These are phyloP conservation scores for Sphagnum tenellum DNA, from an alignment of 225 moss, liverwort and hornwort species.

Conservation along the genomic window DNA sequence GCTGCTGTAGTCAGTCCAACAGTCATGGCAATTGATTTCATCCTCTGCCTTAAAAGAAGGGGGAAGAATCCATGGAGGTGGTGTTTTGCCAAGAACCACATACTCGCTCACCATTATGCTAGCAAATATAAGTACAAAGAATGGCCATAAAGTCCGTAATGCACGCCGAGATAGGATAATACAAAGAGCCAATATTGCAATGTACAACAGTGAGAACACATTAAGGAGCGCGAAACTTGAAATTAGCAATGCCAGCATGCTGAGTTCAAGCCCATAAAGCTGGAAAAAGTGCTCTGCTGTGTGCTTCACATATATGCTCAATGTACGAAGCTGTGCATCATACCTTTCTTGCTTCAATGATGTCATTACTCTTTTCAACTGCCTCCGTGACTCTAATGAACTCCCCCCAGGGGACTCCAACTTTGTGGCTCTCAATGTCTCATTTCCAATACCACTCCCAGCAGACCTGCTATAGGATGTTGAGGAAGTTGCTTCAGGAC, in stretches of 20 bases:
- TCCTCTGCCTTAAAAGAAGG: slow-evolving; percentile 21
- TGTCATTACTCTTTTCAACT: slow-evolving; percentile 69
- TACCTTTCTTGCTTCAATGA: slow-evolving; percentile 82
- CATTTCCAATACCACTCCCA: slow-evolving; percentile 13
- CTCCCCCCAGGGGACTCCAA: slow-evolving; percentile 73
- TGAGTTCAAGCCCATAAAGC: slow-evolving; percentile 85
- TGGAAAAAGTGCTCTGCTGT: slow-evolving; percentile 73
- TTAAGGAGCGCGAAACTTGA: slow-evolving; percentile 83
- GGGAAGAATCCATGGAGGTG: slow-evolving; percentile 64
- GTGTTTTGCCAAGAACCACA: slow-evolving; percentile 69
- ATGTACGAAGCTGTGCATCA: slow-evolving; percentile 78
- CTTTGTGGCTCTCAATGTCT: slow-evolving; percentile 22
- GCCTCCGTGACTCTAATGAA: slow-evolving; percentile 63
- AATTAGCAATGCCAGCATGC: slow-evolving; percentile 75
- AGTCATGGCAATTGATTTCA: slow-evolving; percentile 53
- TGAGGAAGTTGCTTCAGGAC: slow-evolving; percentile 26
- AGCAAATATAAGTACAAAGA: slow-evolving; percentile 72
- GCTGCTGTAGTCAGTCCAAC: slow-evolving; percentile 44
- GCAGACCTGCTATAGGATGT: slow-evolving; percentile 1
- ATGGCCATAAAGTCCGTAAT: slow-evolving; percentile 74
- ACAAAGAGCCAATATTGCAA: slow-evolving; percentile 77
- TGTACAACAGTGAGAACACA: slow-evolving; percentile 70
- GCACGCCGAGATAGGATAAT: slow-evolving; percentile 62
- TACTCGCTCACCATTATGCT: slow-evolving; percentile 75
- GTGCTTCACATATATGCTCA: slow-evolving; percentile 64